These are phyloP conservation scores for Chlorella sp. DNA, from an alignment of 139 green algal genomes.

Conservation along the genomic window DNA sequence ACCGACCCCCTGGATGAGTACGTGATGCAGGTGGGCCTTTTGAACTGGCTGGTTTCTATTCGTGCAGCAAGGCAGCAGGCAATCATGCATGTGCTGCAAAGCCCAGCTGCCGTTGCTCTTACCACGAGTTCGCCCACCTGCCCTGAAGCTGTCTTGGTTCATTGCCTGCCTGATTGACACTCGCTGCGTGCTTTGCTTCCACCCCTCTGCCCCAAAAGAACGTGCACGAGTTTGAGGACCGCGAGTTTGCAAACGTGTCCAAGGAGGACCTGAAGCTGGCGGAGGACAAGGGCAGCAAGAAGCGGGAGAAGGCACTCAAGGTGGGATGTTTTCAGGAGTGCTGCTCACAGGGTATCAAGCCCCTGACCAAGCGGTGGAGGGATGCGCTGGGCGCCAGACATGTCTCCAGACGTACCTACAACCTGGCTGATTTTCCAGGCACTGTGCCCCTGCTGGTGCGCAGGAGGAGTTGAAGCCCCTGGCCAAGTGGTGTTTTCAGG, in stretches of 20 bases:
- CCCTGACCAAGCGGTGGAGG: too few relatives aligned
- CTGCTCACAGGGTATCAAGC: not conserved
- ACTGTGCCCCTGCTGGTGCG: too few relatives aligned
- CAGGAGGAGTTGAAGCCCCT: constrained; percentile 79
- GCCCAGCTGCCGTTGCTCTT: not conserved
- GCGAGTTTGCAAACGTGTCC: constrained; percentile 90
- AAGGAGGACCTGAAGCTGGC: constrained; percentile 97
- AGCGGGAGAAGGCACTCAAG: constrained; percentile 78
- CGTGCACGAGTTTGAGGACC: constrained; percentile 94
- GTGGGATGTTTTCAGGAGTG: not conserved
- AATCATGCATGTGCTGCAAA: too few relatives aligned
- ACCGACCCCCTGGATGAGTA: constrained; percentile 98
- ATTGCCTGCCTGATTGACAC: not conserved
- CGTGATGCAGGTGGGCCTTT: constrained; percentile 74
- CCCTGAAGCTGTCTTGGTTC: not conserved
- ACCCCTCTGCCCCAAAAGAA: constrained; percentile 52
- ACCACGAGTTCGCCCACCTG: not conserved
- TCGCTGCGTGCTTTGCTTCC: not conserved
- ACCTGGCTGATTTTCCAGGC: too few relatives aligned
- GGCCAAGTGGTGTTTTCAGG: constrained; percentile 64
- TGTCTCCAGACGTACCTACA: not conserved
- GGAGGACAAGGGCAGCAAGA: constrained; percentile 84
- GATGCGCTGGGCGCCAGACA: not conserved
- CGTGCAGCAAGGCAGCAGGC: too few relatives aligned
- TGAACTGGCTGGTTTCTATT: not conserved